Evolutionary conservation across 495 filamentous ascomycete species (phyloP).

Genomic region (Penicillium psychrofluorescens): DNA sequence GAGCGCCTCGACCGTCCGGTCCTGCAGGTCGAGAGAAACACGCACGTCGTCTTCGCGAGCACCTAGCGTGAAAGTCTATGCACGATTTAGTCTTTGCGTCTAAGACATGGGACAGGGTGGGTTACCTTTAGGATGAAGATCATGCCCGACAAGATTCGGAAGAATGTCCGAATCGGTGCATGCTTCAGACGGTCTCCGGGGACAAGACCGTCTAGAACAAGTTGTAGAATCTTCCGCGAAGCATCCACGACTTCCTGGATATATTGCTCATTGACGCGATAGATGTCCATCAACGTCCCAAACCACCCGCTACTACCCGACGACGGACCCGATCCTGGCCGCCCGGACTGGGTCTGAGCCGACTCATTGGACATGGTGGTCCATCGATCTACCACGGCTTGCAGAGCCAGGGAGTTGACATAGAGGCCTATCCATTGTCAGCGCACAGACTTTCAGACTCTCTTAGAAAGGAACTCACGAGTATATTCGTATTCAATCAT

Average conservation of each 20-base stretch:
- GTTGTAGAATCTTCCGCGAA: slow-evolving; percentile 71
- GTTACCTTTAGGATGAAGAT: slow-evolving; percentile 82
- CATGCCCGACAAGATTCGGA: slow-evolving; percentile 87
- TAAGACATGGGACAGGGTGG: background rate
- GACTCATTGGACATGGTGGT: slow-evolving; percentile 59
- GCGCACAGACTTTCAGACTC: background rate
- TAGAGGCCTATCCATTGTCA: slow-evolving; percentile 49
- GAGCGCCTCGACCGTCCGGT: slow-evolving; percentile 70
- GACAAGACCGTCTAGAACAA: slow-evolving; percentile 75
- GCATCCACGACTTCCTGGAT: slow-evolving; percentile 85
- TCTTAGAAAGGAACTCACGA: slow-evolving; percentile 32
- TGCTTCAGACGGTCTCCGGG: slow-evolving; percentile 83
- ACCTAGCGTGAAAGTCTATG: slow-evolving; percentile 82
- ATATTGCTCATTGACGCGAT: slow-evolving; percentile 59
- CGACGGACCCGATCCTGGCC: slow-evolving; percentile 30
- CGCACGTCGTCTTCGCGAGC: slow-evolving; percentile 84
- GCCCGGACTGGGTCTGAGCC: slow-evolving; percentile 32
- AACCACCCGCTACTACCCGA: slow-evolving; percentile 34
- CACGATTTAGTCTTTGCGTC: background rate
- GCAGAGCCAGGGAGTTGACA: slow-evolving; percentile 84
- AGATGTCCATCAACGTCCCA: slow-evolving; percentile 48
- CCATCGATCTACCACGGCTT: slow-evolving; percentile 91
- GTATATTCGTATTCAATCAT: slow-evolving; percentile 89
- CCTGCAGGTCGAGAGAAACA: slow-evolving; percentile 72
- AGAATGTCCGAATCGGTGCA: slow-evolving; percentile 86